Percentiles rank a stretch among this genome's conserved stretches.
Conservation (phyloP, 1,284 basidiomycete species). For the Tilletiaria anomala region DNA sequence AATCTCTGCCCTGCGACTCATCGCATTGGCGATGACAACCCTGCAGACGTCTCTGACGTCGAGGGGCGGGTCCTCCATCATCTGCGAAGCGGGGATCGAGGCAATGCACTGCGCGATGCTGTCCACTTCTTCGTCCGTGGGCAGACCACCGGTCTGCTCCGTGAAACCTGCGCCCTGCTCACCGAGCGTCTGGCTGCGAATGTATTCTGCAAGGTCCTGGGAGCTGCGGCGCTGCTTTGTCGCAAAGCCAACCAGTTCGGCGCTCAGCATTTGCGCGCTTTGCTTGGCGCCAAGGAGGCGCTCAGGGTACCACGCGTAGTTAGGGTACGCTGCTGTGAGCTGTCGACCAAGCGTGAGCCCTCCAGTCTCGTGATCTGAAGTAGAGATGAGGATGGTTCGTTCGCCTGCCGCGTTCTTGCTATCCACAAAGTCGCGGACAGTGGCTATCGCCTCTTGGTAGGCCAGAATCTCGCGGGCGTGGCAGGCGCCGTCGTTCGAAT, state of each 20-base stretch:
- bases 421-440: slow-evolving; percentile 34
- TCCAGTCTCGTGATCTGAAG: slow-evolving; percentile 42
- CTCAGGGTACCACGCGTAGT: slow-evolving; percentile 39
- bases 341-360: slow-evolving; percentile 40
- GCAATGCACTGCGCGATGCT: slow-evolving; percentile 15
- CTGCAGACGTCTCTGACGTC: slow-evolving; percentile 1
- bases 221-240: slow-evolving; percentile 1
- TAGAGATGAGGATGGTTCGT: slow-evolving; percentile 37
- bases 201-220: slow-evolving; percentile 10
- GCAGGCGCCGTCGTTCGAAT: slow-evolving; percentile 28
- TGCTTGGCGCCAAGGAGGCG: slow-evolving; percentile 35
- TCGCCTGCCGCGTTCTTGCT: slow-evolving; percentile 23
- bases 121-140: slow-evolving; percentile 26
- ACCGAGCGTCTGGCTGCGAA: slow-evolving; percentile 14
- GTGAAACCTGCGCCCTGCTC: slow-evolving; percentile 5
- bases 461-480: slow-evolving; percentile 38
- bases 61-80: not conserved
- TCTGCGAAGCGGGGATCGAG: slow-evolving; percentile 6
- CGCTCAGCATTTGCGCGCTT: slow-evolving; percentile 31
- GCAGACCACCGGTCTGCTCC: slow-evolving; percentile 7
- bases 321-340: slow-evolving; percentile 30
- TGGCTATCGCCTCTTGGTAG: slow-evolving; percentile 38
- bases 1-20: slow-evolving; percentile 36
- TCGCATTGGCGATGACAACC: slow-evolving; percentile 13
- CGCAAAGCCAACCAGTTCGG: slow-evolving; percentile 18